Evolutionary conservation across 768 basidiomycete genomes (phyloP).

Genomic region (Pleurotus eryngii): DNA sequence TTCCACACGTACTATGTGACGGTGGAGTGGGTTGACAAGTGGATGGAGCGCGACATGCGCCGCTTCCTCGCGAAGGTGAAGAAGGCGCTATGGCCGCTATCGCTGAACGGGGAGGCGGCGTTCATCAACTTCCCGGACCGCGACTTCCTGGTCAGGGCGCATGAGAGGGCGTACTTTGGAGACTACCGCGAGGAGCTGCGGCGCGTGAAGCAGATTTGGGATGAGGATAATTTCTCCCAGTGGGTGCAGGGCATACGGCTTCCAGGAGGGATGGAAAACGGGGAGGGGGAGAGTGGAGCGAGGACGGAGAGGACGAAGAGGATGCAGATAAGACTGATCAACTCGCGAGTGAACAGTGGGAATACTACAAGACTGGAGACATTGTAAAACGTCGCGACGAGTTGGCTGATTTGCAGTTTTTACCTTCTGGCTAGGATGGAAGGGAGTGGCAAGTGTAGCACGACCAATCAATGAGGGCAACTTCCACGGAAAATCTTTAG

Average conservation of each 20-base stretch:
- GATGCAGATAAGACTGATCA: too few relatives aligned
- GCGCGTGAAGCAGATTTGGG: constrained; percentile 14
- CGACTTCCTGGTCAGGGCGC: neutral
- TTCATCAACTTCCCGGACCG: constrained; percentile 15
- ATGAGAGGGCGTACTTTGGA: constrained; percentile 12
- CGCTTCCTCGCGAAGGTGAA: constrained; percentile 10
- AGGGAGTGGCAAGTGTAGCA: too few relatives aligned
- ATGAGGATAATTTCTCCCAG: constrained; percentile 12
- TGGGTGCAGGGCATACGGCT: constrained; percentile 11
- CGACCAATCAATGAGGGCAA: too few relatives aligned
- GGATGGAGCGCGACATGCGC: constrained; percentile 15
- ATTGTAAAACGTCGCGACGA: too few relatives aligned
- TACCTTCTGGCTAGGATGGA: too few relatives aligned
- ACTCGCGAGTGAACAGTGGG: too few relatives aligned
- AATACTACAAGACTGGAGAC: too few relatives aligned
- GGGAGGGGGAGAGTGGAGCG: too few relatives aligned
- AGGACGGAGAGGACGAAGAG: too few relatives aligned
- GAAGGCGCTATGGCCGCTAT: constrained; percentile 9
- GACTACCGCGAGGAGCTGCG: constrained; percentile 13
- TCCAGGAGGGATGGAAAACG: neutral
- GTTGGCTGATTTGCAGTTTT: too few relatives aligned
- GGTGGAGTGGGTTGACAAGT: constrained; percentile 16
- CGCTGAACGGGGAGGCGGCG: constrained; percentile 11
- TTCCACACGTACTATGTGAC: constrained; percentile 16
- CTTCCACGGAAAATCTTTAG: too few relatives aligned